Evolutionary conservation across 148 eudicot species (phyloP).

Genomic region (Linanthus parryae): DNA sequence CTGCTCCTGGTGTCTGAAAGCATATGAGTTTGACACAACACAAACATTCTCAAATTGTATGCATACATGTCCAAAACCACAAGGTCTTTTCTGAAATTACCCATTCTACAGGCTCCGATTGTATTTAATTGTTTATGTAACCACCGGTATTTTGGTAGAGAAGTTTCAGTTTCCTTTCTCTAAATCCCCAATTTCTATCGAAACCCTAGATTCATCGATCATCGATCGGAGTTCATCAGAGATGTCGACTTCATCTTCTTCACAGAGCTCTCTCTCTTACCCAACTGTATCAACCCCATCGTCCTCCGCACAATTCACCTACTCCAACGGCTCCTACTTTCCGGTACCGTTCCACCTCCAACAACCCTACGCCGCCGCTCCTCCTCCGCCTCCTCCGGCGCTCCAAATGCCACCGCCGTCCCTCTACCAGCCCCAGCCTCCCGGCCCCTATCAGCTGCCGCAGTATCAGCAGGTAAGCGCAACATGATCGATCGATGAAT

Average conservation of each 20-base stretch:
- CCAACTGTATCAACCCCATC: constrained; percentile 12
- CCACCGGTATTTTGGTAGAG: too few species aligned
- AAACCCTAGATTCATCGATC: too few species aligned
- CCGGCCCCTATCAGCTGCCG: constrained; percentile 45
- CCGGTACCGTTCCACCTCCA: constrained; percentile 90
- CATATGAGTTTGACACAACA: too few species aligned
- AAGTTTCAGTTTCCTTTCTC: too few species aligned
- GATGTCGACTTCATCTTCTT: constrained; percentile 37
- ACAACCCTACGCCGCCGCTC: constrained; percentile 33
- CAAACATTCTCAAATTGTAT: too few species aligned
- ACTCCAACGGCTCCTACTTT: constrained; percentile 51
- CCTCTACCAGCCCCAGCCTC: constrained; percentile 20
- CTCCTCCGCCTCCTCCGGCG: constrained; percentile 18
- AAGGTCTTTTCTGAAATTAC: too few species aligned
- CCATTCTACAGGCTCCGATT: too few species aligned
- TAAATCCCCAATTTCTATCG: too few species aligned
- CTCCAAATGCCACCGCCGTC: constrained; percentile 16
- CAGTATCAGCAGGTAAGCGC: constrained; percentile 67
- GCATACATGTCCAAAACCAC: too few species aligned
- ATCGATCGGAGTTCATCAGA: too few species aligned
- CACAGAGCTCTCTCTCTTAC: constrained; percentile 20
- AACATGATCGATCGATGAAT: neutral
- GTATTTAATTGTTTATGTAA: too few species aligned
- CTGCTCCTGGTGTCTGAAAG: too few species aligned
- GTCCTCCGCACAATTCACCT: constrained; percentile 47